These are phyloP conservation scores for Domatiomyces catenatus DNA, from an alignment of 2,329 filamentous ascomycete species.

Conservation along the genomic window DNA sequence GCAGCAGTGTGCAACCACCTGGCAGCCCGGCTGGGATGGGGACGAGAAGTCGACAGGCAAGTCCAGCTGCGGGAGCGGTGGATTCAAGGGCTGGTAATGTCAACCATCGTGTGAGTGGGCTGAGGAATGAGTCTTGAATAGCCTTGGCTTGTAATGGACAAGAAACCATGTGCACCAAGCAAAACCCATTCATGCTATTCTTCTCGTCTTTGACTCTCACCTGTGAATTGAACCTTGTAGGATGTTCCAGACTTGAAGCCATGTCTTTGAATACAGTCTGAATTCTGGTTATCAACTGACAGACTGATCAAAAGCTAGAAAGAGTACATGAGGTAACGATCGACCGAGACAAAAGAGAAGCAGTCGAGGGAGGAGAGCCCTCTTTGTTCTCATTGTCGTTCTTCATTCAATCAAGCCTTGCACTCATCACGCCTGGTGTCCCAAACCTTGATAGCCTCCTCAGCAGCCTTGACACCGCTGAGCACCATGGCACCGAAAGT, in stretches of 20 bases:
- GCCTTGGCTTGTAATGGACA: too few relatives aligned
- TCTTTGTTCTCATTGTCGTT: background rate
- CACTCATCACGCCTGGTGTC: constrained; percentile 66
- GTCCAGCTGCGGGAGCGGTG: constrained; percentile 8
- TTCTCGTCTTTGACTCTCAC: too few relatives aligned
- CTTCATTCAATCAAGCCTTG: constrained; percentile 31
- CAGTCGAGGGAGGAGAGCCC: background rate
- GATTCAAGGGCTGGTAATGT: background rate
- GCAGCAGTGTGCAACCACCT: constrained; percentile 17
- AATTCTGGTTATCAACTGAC: background rate
- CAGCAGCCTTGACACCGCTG: constrained; percentile 76
- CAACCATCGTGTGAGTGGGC: background rate
- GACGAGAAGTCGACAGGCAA: constrained; percentile 14
- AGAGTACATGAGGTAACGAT: background rate
- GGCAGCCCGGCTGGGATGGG: constrained; percentile 12
- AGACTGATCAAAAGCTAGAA: background rate
- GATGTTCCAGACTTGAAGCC: background rate
- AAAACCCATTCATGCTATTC: too few relatives aligned
- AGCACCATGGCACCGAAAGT: constrained; percentile 84
- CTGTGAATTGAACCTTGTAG: too few relatives aligned
- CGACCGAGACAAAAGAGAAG: background rate
- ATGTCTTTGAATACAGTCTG: background rate
- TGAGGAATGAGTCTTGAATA: background rate
- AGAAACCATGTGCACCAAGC: too few relatives aligned
- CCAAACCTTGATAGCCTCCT: constrained; percentile 66